Evolutionary conservation across 768 basidiomycete genomes (phyloP).

Genomic region (Mycena maculata): DNA sequence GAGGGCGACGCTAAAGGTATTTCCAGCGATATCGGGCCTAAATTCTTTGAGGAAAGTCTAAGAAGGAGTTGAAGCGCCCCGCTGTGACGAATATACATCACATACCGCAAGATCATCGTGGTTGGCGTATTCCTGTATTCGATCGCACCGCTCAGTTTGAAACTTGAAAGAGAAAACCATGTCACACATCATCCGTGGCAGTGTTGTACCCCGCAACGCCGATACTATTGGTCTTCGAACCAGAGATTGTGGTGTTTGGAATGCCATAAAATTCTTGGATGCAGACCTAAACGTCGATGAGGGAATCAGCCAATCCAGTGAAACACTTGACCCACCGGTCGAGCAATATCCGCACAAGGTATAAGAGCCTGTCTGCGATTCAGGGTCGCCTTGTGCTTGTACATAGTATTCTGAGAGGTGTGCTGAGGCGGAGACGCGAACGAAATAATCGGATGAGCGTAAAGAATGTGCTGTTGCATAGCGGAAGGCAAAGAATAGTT

Average conservation of each 20-base stretch:
- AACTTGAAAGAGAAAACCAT: slow-evolving; percentile 7
- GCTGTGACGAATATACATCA: not conserved
- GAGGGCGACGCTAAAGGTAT: slow-evolving; percentile 10
- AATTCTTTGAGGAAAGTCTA: slow-evolving; percentile 25
- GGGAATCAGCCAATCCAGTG: slow-evolving; percentile 5
- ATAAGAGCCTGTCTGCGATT: slow-evolving; percentile 22
- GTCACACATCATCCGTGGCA: slow-evolving; percentile 1
- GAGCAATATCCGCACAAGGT: slow-evolving; percentile 24
- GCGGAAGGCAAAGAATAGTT: slow-evolving; percentile 13
- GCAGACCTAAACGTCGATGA: slow-evolving; percentile 15
- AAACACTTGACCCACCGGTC: slow-evolving; percentile 12
- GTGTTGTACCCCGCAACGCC: slow-evolving; percentile 25
- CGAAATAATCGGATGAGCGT: slow-evolving; percentile 18
- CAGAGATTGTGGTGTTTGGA: slow-evolving; percentile 23
- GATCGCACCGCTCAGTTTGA: slow-evolving; percentile 7
- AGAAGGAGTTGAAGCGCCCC: not conserved
- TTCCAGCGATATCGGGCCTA: slow-evolving; percentile 22
- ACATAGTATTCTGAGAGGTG: slow-evolving; percentile 6
- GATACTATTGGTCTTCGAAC: slow-evolving; percentile 17
- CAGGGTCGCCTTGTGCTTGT: slow-evolving; percentile 2
- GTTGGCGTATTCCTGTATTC: slow-evolving; percentile 25
- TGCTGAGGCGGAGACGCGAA: slow-evolving; percentile 15
- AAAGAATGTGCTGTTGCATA: slow-evolving; percentile 10
- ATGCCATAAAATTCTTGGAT: slow-evolving; percentile 22
- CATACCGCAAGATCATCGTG: slow-evolving; percentile 17